Conservation (phyloP, 2,329 filamentous ascomycete species). For the Xylaria sp. region DNA sequence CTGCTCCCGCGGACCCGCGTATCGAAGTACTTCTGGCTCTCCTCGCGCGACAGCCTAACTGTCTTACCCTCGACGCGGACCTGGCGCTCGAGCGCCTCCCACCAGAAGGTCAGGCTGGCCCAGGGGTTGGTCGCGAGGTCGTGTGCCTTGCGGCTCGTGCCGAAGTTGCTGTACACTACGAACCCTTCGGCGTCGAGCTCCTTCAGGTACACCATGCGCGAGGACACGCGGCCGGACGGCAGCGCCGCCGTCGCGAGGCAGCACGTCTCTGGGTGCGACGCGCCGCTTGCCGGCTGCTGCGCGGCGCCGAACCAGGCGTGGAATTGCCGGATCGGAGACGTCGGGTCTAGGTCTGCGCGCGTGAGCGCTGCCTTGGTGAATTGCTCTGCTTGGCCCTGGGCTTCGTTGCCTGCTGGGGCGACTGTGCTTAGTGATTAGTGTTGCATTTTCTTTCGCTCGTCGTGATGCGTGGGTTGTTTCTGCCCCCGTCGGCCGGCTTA, state of each 20-base stretch:
- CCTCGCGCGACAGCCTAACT: slow-evolving; percentile 73
- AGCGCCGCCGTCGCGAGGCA: slow-evolving; percentile 86
- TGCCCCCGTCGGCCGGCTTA: background rate
- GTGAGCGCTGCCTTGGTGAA: slow-evolving; percentile 74
- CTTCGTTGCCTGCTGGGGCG: slow-evolving; percentile 70
- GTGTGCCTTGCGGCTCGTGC: slow-evolving; percentile 74
- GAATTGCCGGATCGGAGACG: slow-evolving; percentile 83
- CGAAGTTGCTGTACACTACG: slow-evolving; percentile 94
- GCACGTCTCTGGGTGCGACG: slow-evolving; percentile 87
- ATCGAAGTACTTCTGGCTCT: slow-evolving; percentile 77
- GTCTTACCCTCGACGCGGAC: slow-evolving; percentile 86
- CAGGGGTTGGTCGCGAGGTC: slow-evolving; percentile 80
- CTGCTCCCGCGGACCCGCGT: slow-evolving; percentile 80
- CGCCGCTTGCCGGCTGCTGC: slow-evolving; percentile 55
- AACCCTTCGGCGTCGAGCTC: slow-evolving; percentile 87
- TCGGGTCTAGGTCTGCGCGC: slow-evolving; percentile 67
- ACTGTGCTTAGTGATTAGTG: slow-evolving; percentile 55
- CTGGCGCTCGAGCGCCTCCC: slow-evolving; percentile 87
- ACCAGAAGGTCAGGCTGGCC: slow-evolving; percentile 90
- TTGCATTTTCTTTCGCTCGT: background rate
- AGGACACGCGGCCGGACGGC: slow-evolving; percentile 84
- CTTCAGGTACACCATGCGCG: slow-evolving; percentile 93
- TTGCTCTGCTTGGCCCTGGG: slow-evolving; percentile 76
- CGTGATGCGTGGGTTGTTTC: background rate
- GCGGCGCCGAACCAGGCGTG: slow-evolving; percentile 87